phyloP scores from a whole-genome alignment of 2,329 filamentous ascomycete genomes.

The Ophiostoma ips region DNA sequence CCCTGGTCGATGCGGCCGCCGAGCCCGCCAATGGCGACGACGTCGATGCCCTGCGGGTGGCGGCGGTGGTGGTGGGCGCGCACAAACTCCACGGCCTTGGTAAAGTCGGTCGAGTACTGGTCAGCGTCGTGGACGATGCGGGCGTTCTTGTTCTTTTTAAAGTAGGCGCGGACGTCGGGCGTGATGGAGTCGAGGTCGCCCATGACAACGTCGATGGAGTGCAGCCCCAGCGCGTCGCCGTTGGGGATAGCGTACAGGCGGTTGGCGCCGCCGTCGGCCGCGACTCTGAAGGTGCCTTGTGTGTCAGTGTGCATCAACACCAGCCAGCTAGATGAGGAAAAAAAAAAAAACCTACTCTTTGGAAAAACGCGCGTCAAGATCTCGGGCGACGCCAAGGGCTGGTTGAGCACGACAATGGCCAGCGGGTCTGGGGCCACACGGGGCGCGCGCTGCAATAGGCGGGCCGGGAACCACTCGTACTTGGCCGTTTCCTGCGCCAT shows the following conservation, averaged over 20 bases:
- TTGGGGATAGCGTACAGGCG: conserved; percentile 38
- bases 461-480: conserved; percentile 16
- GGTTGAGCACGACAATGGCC: conserved; percentile 37
- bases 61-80: conserved; percentile 21
- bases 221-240: conserved; percentile 18
- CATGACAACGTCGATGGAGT: conserved; percentile 58
- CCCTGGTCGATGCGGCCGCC: conserved; percentile 89
- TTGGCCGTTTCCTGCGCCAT: no score
- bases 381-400: conserved; percentile 30
- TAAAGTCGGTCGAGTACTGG: conserved; percentile 83
- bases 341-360: conserved; percentile 23
- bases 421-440: conserved; percentile 16
- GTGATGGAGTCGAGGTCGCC: conserved; percentile 82
- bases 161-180: conserved; percentile 49
- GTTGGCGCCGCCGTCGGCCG: conserved; percentile 87
- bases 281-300: conserved; percentile 34
- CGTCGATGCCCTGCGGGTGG: conserved; percentile 37
- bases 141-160: conserved; percentile 33
- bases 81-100: conserved; percentile 58
- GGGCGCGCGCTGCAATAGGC: conserved; percentile 10
- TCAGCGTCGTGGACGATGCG: conserved; percentile 57
- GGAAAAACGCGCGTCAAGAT: conserved; percentile 34
- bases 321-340: not conserved
- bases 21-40: conserved; percentile 73
- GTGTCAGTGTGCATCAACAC: not conserved